Conservation (phyloP, 2,329 filamentous ascomycete species). For the Scytalidium sp. region DNA sequence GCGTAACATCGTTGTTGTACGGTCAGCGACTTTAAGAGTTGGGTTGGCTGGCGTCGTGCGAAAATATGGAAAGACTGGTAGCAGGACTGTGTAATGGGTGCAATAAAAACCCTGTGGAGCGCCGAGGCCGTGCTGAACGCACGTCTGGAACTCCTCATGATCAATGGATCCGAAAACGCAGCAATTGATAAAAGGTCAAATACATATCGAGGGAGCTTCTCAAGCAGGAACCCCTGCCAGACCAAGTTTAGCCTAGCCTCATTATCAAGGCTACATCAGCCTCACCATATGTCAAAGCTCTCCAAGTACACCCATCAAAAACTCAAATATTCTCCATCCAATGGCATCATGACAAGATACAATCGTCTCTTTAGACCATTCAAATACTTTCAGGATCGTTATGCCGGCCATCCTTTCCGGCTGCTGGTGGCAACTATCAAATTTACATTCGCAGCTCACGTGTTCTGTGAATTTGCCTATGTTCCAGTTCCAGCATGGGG, state of each 20-base stretch:
- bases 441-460: conserved; percentile 44
- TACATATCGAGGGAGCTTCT: not conserved
- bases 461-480: conserved; percentile 60
- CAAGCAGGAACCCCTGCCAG: not conserved
- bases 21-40: not conserved
- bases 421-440: conserved; percentile 44
- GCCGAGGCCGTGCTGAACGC: conserved; percentile 42
- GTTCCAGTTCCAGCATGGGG: conserved; percentile 60
- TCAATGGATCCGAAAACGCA: not conserved
- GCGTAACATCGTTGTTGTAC: conserved; percentile 10
- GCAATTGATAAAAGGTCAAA: not conserved
- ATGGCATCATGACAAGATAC: not conserved
- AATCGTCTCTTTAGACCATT: conserved; percentile 1
- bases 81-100: conserved; percentile 28
- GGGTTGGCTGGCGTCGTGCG: conserved; percentile 3
- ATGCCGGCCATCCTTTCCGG: conserved; percentile 32
- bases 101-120: conserved; percentile 45
- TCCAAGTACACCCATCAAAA: not conserved
- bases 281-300: not conserved
- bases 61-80: conserved; percentile 13
- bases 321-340: not conserved
- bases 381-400: conserved; percentile 6
- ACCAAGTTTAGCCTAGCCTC: not conserved
- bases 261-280: not conserved
- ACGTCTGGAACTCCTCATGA: conserved; percentile 21